Percentiles rank a stretch among this genome's conserved stretches.
Conservation (phyloP, 1,284 basidiomycete species). For the Cryptococcus floricola region DNA sequence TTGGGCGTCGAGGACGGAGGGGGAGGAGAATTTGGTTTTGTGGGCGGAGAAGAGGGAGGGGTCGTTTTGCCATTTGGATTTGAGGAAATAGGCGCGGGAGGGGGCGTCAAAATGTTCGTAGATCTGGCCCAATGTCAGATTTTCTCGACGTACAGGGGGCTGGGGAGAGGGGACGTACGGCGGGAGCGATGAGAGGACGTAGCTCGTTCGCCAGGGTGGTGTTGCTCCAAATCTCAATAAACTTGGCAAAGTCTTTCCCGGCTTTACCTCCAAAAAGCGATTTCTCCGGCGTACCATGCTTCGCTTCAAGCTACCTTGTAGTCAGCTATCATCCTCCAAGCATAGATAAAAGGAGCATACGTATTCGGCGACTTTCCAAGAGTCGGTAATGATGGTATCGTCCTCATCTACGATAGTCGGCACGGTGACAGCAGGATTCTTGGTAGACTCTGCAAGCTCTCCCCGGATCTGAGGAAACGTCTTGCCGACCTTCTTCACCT, state of each 20-base stretch:
- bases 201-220: slow-evolving; percentile 20
- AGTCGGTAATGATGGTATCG: slow-evolving; percentile 31
- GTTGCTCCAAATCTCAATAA: slow-evolving; percentile 28
- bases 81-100: slow-evolving; percentile 21
- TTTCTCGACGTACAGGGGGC: background rate
- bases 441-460: slow-evolving; percentile 22
- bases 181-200: slow-evolving; percentile 17
- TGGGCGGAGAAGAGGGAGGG: slow-evolving; percentile 7
- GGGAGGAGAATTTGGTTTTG: slow-evolving; percentile 2
- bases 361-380: slow-evolving; percentile 32
- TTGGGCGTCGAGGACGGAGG: slow-evolving; percentile 3
- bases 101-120: slow-evolving; percentile 8
- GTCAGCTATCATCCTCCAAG: background rate
- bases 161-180: slow-evolving; percentile 7
- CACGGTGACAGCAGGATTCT: slow-evolving; percentile 34
- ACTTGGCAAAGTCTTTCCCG: slow-evolving; percentile 24
- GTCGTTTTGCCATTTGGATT: slow-evolving; percentile 19
- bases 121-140: slow-evolving; percentile 2
- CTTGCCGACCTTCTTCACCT: slow-evolving; percentile 10
- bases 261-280: slow-evolving; percentile 23
- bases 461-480: slow-evolving; percentile 28
- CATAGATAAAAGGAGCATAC: slow-evolving; percentile 15
- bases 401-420: slow-evolving; percentile 25
- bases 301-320: slow-evolving; percentile 23
- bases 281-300: slow-evolving; percentile 22